Evolutionary conservation across 1,284 basidiomycete species (phyloP).

Genomic region (Takashimella tepidaria): DNA sequence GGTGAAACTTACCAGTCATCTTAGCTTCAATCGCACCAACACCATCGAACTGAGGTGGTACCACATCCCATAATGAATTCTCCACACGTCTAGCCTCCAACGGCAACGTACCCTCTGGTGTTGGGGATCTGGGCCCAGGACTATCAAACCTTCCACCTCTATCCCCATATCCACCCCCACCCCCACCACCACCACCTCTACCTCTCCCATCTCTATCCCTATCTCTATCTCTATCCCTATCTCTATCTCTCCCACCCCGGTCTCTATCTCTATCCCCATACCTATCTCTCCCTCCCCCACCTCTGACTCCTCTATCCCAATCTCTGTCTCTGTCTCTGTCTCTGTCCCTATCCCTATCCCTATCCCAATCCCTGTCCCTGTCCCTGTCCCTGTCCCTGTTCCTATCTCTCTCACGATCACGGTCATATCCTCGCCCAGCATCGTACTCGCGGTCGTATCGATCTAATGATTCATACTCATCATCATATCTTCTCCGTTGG

Average conservation of each 20-base stretch:
- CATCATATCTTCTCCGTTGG: not conserved
- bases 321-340: constrained; percentile 10
- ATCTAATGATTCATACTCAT: too few relatives aligned
- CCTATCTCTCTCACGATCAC: constrained; percentile 5
- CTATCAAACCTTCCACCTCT: constrained; percentile 57
- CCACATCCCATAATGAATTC: constrained; percentile 91
- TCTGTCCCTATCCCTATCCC: constrained; percentile 15
- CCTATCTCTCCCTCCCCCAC: constrained; percentile 28
- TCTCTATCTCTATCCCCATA: constrained; percentile 34
- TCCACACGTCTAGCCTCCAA: constrained; percentile 80
- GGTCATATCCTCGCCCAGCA: not conserved
- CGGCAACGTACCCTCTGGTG: constrained; percentile 76
- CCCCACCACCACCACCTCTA: constrained; percentile 33
- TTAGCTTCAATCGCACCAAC: constrained; percentile 94
- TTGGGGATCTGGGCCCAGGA: constrained; percentile 72
- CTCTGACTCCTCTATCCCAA: constrained; percentile 9
- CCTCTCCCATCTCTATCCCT: constrained; percentile 11
- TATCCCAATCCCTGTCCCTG: too few relatives aligned
- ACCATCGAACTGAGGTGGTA: constrained; percentile 90
- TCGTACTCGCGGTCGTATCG: too few relatives aligned
- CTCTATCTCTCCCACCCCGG: constrained; percentile 16
- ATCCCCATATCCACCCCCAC: constrained; percentile 44
- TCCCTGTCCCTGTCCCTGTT: constrained; percentile 14
- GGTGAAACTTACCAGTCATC: constrained; percentile 67
- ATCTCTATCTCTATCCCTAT: constrained; percentile 15